A percentile compares a stretch with the other conserved stretches of the same genome.
phyloP scores from a whole-genome alignment of 139 green algal species.

The Nannochloris sp. region DNA sequence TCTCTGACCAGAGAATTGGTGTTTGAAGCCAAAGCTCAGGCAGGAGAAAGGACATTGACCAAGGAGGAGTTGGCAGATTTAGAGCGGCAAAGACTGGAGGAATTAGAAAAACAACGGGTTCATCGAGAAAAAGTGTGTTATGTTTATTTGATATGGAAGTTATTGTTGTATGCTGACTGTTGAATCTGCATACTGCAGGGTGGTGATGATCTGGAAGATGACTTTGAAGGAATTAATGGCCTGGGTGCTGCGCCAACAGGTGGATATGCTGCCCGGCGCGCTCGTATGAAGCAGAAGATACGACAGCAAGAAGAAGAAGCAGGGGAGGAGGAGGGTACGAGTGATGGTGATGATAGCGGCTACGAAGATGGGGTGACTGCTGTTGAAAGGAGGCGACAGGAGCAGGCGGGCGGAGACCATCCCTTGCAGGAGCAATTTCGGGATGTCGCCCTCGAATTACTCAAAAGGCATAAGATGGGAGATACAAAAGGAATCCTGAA shows the following conservation, averaged over 20 bases:
- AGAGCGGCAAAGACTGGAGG: slow-evolving; percentile 52
- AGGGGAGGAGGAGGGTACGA: slow-evolving; percentile 24
- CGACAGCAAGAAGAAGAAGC: slow-evolving; percentile 4
- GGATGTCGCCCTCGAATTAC: slow-evolving; percentile 25
- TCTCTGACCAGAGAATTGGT: slow-evolving; percentile 51
- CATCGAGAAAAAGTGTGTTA: slow-evolving; percentile 47
- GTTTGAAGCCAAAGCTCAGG: slow-evolving; percentile 57
- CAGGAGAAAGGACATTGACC: slow-evolving; percentile 49
- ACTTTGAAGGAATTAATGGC: slow-evolving; percentile 26
- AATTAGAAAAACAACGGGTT: slow-evolving; percentile 59
- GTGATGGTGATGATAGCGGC: slow-evolving; percentile 37
- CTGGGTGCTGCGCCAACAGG: neutral
- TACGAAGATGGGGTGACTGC: slow-evolving; percentile 15
- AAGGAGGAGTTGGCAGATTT: slow-evolving; percentile 58
- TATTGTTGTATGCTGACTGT: neutral
- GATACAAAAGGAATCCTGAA: neutral
- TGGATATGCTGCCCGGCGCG: neutral
- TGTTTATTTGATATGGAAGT: slow-evolving; percentile 14
- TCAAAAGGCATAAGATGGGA: slow-evolving; percentile 27
- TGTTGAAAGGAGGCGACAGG: slow-evolving; percentile 45
- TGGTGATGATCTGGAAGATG: slow-evolving; percentile 23
- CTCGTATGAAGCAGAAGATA: slow-evolving; percentile 3
- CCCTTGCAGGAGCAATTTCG: slow-evolving; percentile 55
- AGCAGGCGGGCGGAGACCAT: slow-evolving; percentile 54
- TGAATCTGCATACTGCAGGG: neutral